Conservation (phyloP, 2,329 filamentous ascomycete species). For the Aspergillus nomiae region DNA sequence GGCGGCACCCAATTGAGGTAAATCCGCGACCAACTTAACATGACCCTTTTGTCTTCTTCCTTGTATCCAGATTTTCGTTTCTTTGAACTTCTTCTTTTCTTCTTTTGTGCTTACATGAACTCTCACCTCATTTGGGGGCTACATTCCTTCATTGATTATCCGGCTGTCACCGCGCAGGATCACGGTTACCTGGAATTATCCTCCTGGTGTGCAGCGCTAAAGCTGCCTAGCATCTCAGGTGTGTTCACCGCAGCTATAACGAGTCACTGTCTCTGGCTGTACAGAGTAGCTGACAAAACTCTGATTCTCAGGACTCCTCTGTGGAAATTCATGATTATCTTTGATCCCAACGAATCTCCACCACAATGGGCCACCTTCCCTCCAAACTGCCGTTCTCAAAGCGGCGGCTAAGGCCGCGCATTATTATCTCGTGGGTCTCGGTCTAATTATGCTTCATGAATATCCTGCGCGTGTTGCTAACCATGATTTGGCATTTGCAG, state of each 20-base stretch:
- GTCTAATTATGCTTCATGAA: constrained; percentile 3
- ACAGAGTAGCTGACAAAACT: background rate
- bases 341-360: background rate
- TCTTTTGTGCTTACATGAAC: background rate
- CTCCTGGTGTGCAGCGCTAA: background rate
- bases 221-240: background rate
- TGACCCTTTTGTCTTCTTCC: background rate
- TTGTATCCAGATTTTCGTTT: background rate
- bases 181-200: constrained; percentile 7
- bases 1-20: constrained; percentile 1
- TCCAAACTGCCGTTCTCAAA: constrained; percentile 56
- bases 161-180: constrained; percentile 11
- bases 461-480: background rate
- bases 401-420: constrained; percentile 51
- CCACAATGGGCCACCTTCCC: constrained; percentile 33
- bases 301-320: background rate
- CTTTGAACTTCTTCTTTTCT: background rate
- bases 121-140: background rate
- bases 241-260: background rate
- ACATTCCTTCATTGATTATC: background rate
- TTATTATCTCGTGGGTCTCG: constrained; percentile 54
- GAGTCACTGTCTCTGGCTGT: background rate
- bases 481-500: constrained; percentile 31
- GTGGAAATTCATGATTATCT: background rate
- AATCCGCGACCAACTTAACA: background rate